phyloP scores from a whole-genome alignment of 495 filamentous ascomycete genomes.

The Penicillium salamii region DNA sequence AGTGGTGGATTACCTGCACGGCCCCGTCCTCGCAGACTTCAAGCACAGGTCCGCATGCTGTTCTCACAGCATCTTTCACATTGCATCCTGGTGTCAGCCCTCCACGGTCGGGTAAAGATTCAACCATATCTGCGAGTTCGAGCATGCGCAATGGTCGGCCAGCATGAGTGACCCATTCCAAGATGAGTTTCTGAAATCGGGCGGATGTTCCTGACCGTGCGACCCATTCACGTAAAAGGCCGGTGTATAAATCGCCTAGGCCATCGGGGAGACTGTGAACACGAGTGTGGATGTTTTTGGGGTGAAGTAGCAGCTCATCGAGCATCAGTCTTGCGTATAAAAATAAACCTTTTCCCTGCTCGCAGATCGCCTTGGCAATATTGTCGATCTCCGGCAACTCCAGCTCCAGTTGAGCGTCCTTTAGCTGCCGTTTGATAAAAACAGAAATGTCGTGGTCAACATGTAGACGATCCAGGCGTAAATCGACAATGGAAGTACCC shows the following conservation, averaged over 20 bases:
- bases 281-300: background rate
- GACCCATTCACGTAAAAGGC: conserved; percentile 33
- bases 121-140: conserved; percentile 41
- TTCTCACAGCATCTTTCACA: conserved; percentile 1
- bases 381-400: too few relatives aligned
- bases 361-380: too few relatives aligned
- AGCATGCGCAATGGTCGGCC: conserved; percentile 48
- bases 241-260: conserved; percentile 45
- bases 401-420: too few relatives aligned
- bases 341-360: too few relatives aligned
- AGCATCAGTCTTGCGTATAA: too few relatives aligned
- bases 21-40: conserved; percentile 49
- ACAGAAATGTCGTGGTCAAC: too few relatives aligned
- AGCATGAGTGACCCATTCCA: conserved; percentile 44
- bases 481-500: too few relatives aligned
- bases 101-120: conserved; percentile 12
- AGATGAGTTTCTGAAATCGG: too few relatives aligned
- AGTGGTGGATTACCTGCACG: conserved; percentile 51
- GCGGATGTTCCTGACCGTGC: too few relatives aligned
- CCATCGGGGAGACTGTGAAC: conserved; percentile 25
- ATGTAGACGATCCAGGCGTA: too few relatives aligned
- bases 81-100: conserved; percentile 19
- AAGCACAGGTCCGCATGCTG: conserved; percentile 48
- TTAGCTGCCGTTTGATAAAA: too few relatives aligned
- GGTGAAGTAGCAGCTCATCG: too few relatives aligned